Base-by-base conservation (phyloP, 1,139 yeast genomes). In the Geotrichum phurueaensis region DNA sequence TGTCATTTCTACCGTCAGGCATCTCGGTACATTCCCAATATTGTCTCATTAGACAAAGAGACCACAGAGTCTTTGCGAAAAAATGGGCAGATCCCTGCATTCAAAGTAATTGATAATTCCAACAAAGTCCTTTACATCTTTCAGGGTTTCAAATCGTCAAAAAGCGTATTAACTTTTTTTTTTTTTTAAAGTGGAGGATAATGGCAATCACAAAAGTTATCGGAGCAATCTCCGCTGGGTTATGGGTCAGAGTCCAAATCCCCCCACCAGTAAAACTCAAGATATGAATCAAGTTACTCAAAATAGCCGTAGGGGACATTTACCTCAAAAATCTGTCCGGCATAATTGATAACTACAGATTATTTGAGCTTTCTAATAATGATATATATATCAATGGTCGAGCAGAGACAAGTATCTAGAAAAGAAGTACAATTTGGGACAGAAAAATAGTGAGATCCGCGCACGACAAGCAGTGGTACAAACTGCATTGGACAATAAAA, bases 371-470 rank as follows among this genome's bases (percentile, higher is more conserved):
- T 61, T 79, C 84, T 2, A 85, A 84, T 67, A 87, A 87, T 5
- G 68, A 70, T 57, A 81, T 82, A 81, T 82, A 1, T 84, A 83
- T 67, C 89, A 84, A 67, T 84, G 89, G 89, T 83, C 88, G 1
- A 79, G 80, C 51, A 76, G 78, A 62, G 87, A 86, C 12, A 81
- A 78, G 64, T 82, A 78, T 73, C 73, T 85, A 64, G 89, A 85
- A 69, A 77, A 76, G 63, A 85, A 84, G 13, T 75, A 73, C 58
- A 83, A 84, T 66, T 69, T 80, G 25, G 87, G 87, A 15, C 84
- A 83, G 67, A 82, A 81, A 70, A 87, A 84, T 64, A 79, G 84
- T 29, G 89, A 84, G 70, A 78, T 84, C 20, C 76, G 87, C 56
- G 85, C 83, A 69, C 75, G 87, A 58, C 78, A 78, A 66, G 73